Evolutionary conservation across 345 rosid species (phyloP), one percentile per base, ranked within the genome.

Genomic region (Combretum micranthum): DNA sequence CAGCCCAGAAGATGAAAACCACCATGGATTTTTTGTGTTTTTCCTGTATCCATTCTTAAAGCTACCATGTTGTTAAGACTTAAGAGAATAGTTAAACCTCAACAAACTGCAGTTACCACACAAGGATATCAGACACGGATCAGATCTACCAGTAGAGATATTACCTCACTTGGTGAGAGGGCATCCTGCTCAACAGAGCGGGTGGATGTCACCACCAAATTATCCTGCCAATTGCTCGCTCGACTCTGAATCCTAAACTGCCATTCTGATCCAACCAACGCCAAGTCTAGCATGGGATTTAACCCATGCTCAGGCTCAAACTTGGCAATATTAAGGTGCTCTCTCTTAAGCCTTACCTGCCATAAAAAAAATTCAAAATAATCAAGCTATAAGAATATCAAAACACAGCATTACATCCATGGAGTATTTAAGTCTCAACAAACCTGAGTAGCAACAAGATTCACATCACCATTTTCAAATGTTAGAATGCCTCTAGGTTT

Each of bases 241-340:
- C 96, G 87, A 68, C 96, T 87, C 78, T 87, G 96, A 75, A 93
- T 87, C 79, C 97, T 73, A 70, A 89, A 93, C 74, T 83, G 95
- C 97, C 97, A 89, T 72, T 93, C 97, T 53, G 94, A 93, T 59
- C 97, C 99, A 61, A 87, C 99, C 87, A 93, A 77, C 59, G 87
- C 97, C 70, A 93, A 79, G 83, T 93, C 97, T 57, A 89, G 69
- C 77, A 80, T 75, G 42, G 99, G 99, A 73, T 93, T 97, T 49
- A 83, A 69, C 56, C 97, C 97, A 68, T 80, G 61, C 70, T 93
- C 97, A 14, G 97, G 97, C 78, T 93, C 99, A 72, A 93, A 87
- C 80, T 89, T 93, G 18, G 96, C 97, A 26, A 93, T 53, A 58
- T 93, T 93, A 50, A 85, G 80, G 73, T 93, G 96, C 75, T 93